phyloP scores from a whole-genome alignment of 768 basidiomycete genomes.

The Tricholomella constricta region DNA sequence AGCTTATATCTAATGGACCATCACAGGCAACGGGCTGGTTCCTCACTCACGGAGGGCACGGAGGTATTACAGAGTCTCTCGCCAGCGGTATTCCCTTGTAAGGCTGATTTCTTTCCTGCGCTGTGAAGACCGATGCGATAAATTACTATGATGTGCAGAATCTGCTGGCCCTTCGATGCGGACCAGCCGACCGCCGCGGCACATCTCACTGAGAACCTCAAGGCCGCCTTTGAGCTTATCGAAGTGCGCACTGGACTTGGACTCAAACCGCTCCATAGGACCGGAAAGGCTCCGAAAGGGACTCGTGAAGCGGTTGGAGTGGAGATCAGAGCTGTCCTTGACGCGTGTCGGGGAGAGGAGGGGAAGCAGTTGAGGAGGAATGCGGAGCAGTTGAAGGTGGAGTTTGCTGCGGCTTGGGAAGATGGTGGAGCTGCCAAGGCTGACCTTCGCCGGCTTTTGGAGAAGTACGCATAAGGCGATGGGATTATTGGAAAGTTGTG shows the following conservation, averaged over 20 bases:
- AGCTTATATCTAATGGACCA: background rate
- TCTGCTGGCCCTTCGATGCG: constrained; percentile 23
- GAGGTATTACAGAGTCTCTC: constrained; percentile 23
- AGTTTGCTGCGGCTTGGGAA: constrained; percentile 11
- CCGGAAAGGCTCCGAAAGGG: constrained; percentile 11
- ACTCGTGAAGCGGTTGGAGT: constrained; percentile 15
- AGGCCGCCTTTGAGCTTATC: constrained; percentile 21
- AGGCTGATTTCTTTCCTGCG: background rate
- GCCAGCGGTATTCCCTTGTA: constrained; percentile 23
- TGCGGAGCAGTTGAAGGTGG: constrained; percentile 8
- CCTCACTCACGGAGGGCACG: constrained; percentile 23
- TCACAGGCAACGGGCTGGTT: constrained; percentile 26
- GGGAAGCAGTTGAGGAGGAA: constrained; percentile 15
- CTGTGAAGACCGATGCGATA: background rate
- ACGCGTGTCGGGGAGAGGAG: constrained; percentile 8
- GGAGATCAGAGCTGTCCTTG: constrained; percentile 14
- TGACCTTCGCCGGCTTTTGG: constrained; percentile 2
- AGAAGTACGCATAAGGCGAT: background rate
- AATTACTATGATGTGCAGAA: constrained; percentile 7
- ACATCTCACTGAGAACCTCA: constrained; percentile 17
- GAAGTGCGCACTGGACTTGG: constrained; percentile 22
- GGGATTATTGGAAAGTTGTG: background rate
- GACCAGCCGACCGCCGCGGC: constrained; percentile 22
- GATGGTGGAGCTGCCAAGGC: constrained; percentile 7
- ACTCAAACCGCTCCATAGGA: constrained; percentile 11